Evolutionary conservation across 139 green algal genomes (phyloP).

Genomic region (Chlamydomonas applanata): DNA sequence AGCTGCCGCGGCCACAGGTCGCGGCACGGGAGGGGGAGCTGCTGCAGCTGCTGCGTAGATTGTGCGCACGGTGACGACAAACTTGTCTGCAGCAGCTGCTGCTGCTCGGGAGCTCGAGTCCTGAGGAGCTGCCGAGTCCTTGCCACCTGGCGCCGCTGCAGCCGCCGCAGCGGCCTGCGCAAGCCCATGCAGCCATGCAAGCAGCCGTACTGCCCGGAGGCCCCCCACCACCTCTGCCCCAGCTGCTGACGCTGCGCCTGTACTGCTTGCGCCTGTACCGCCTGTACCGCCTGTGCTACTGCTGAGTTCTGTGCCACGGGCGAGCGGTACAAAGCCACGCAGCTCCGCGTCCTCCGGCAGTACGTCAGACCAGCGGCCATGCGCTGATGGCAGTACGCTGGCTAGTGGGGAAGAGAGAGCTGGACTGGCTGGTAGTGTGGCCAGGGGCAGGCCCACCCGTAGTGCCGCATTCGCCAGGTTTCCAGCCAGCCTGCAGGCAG

Average conservation of each 20-base stretch:
- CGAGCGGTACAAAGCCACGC: constrained; percentile 1
- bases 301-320: no score
- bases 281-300: not conserved
- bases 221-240: not conserved
- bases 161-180: not conserved
- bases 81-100: no score
- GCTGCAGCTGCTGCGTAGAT: no score
- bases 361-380: not conserved
- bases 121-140: not conserved
- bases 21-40: no score
- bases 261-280: not conserved
- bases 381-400: not conserved
- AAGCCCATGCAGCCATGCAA: not conserved
- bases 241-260: not conserved
- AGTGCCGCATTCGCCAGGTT: not conserved
- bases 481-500: no score
- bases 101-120: no score
- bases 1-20: no score
- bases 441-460: not conserved
- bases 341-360: constrained; percentile 6
- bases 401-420: not conserved
- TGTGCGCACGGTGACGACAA: no score
- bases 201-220: not conserved
- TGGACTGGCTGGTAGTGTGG: not conserved
- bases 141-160: not conserved